Conservation (phyloP, 768 basidiomycete genomes). For the Rhizopogon vesiculosus region DNA sequence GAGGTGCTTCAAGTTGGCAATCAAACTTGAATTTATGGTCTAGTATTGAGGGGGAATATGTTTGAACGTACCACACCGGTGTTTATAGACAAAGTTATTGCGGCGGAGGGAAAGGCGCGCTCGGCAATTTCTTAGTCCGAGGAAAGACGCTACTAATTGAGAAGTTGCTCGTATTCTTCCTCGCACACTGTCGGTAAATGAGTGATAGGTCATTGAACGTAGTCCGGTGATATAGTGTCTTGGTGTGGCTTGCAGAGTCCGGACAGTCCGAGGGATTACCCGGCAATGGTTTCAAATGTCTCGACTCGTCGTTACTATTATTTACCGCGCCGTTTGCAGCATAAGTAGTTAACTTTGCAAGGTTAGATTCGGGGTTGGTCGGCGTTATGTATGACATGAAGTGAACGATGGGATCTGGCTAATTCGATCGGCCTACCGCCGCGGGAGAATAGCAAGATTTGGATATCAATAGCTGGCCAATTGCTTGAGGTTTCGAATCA, state of each 20-base stretch:
- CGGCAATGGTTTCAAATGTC: not conserved
- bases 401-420: conserved; percentile 8
- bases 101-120: not conserved
- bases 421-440: conserved; percentile 25
- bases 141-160: not conserved
- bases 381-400: conserved; percentile 10
- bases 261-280: not conserved
- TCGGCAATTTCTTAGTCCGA: not conserved
- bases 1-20: not conserved
- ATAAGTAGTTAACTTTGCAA: not conserved
- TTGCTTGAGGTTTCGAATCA: not conserved
- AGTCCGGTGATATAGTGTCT: conserved; percentile 15
- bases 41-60: not conserved
- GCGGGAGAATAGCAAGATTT: conserved; percentile 18
- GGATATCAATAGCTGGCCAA: conserved; percentile 6
- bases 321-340: not conserved
- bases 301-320: not conserved
- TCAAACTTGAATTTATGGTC: not conserved
- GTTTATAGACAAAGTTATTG: not conserved
- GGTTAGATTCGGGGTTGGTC: conserved; percentile 2
- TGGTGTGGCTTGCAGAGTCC: too few relatives aligned
- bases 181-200: conserved; percentile 11
- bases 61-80: not conserved
- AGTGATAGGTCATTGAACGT: conserved; percentile 6
- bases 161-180: not conserved